Evolutionary conservation across 495 filamentous ascomycete species (phyloP).

Genomic region (Annulohypoxylon moriforme): DNA sequence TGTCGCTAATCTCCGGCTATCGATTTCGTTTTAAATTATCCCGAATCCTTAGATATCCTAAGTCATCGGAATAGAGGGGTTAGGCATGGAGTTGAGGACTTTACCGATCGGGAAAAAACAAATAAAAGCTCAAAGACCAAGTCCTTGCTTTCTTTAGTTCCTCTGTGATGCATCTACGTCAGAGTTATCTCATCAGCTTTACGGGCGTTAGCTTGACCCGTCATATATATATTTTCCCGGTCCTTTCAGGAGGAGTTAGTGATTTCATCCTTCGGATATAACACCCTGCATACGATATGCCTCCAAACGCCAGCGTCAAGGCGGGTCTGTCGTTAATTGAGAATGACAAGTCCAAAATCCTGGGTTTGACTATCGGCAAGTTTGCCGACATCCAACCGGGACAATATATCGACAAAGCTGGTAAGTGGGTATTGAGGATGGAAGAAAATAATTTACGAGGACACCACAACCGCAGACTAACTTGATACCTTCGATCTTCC

Average conservation of each 20-base stretch:
- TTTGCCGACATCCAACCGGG: constrained; percentile 25
- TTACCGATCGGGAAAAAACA: neutral
- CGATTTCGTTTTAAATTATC: constrained; percentile 3
- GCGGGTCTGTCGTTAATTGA: constrained; percentile 26
- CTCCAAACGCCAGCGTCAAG: constrained; percentile 7
- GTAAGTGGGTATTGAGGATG: neutral
- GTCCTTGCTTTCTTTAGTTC: neutral
- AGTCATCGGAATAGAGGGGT: neutral
- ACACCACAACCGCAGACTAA: constrained; percentile 3
- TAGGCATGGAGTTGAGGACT: neutral
- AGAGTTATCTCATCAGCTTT: constrained; percentile 14
- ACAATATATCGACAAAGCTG: constrained; percentile 25
- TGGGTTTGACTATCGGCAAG: constrained; percentile 33
- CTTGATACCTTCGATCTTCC: neutral
- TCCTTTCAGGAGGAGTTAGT: neutral
- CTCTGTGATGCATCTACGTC: neutral
- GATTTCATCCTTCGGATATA: neutral
- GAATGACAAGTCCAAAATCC: constrained; percentile 31
- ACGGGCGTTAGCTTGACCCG: neutral
- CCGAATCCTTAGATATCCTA: constrained; percentile 4
- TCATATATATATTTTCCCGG: neutral
- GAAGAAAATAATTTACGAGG: neutral
- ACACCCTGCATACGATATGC: constrained; percentile 22
- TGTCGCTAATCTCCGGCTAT: constrained; percentile 25
- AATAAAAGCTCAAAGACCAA: constrained; percentile 26